Evolutionary conservation across 2,329 filamentous ascomycete species (phyloP).

Genomic region (Tolypocladium inflatum): DNA sequence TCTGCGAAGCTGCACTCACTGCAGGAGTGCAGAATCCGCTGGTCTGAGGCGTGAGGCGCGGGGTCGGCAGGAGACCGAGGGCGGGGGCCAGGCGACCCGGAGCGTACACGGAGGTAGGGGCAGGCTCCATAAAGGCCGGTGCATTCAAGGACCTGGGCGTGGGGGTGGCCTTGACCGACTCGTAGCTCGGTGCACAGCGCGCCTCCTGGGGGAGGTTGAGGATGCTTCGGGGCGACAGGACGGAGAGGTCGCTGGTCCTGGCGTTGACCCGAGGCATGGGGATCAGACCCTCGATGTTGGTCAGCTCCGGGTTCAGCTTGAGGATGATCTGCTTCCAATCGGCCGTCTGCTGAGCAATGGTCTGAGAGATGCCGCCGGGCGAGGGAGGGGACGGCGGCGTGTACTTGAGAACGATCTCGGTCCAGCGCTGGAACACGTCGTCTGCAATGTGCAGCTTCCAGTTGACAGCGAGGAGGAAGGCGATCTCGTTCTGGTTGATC

Average conservation of each 20-base stretch:
- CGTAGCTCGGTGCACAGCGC: constrained; percentile 20
- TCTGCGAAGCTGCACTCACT: constrained; percentile 41
- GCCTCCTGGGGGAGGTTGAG: constrained; percentile 32
- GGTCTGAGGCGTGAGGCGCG: constrained; percentile 47
- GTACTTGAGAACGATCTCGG: constrained; percentile 79
- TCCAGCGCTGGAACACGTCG: constrained; percentile 83
- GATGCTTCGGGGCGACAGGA: constrained; percentile 31
- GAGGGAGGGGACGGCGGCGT: constrained; percentile 56
- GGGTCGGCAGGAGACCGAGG: constrained; percentile 47
- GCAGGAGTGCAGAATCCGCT: constrained; percentile 51
- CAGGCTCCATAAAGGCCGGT: constrained; percentile 38
- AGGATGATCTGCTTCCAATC: constrained; percentile 53
- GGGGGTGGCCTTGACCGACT: constrained; percentile 27
- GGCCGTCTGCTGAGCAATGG: constrained; percentile 35
- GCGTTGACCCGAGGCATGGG: constrained; percentile 19
- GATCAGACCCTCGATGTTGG: constrained; percentile 47
- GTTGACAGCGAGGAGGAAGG: constrained; percentile 79
- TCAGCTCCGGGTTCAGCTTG: constrained; percentile 44
- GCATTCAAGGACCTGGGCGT: constrained; percentile 30
- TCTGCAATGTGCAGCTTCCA: constrained; percentile 95
- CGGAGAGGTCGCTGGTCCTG: constrained; percentile 24
- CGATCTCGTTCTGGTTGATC: constrained; percentile 95
- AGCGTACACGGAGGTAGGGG: constrained; percentile 31
- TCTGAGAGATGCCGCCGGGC: constrained; percentile 34
- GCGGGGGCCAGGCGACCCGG: constrained; percentile 40